Evolutionary conservation across 106 monocot genomes (phyloP).

Genomic region (Allium cepa): DNA sequence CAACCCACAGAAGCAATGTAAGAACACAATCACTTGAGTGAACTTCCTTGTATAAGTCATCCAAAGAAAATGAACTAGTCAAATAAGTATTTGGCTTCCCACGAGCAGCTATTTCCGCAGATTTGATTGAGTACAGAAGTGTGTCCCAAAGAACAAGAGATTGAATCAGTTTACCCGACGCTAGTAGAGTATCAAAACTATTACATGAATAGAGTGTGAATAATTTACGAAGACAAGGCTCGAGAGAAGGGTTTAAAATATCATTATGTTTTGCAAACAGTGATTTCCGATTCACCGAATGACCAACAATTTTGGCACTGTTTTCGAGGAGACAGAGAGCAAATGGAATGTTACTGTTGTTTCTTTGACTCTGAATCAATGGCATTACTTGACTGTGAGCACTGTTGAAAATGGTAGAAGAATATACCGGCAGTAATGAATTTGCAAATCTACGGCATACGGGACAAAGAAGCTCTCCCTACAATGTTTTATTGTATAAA

Average conservation of each 20-base stretch:
- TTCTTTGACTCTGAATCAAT: conserved; percentile 9
- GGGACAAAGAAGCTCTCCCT: conserved; percentile 95
- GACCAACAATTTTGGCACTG: conserved; percentile 37
- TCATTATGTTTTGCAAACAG: conserved; percentile 26
- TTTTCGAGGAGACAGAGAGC: conserved; percentile 65
- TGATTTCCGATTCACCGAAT: conserved; percentile 27
- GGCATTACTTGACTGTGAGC: not conserved
- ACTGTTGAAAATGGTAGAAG: conserved; percentile 13
- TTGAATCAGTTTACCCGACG: conserved; percentile 32
- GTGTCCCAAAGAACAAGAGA: conserved; percentile 80
- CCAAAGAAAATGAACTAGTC: conserved; percentile 22
- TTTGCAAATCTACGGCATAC: conserved; percentile 90
- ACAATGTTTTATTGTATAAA: not conserved
- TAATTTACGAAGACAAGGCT: conserved; percentile 51
- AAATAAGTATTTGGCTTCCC: conserved; percentile 24
- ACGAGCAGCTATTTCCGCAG: conserved; percentile 80
- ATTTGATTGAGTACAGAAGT: conserved; percentile 59
- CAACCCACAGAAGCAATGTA: conserved; percentile 39
- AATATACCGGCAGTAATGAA: conserved; percentile 55
- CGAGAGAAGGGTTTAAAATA: conserved; percentile 31
- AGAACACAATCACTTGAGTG: conserved; percentile 57
- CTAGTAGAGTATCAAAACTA: conserved; percentile 20
- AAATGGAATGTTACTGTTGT: conserved; percentile 21
- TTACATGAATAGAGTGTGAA: conserved; percentile 44
- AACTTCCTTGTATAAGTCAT: conserved; percentile 49